Base-by-base conservation (phyloP, 768 basidiomycete species). In the Pseudohyphozyma bogoriensis region DNA sequence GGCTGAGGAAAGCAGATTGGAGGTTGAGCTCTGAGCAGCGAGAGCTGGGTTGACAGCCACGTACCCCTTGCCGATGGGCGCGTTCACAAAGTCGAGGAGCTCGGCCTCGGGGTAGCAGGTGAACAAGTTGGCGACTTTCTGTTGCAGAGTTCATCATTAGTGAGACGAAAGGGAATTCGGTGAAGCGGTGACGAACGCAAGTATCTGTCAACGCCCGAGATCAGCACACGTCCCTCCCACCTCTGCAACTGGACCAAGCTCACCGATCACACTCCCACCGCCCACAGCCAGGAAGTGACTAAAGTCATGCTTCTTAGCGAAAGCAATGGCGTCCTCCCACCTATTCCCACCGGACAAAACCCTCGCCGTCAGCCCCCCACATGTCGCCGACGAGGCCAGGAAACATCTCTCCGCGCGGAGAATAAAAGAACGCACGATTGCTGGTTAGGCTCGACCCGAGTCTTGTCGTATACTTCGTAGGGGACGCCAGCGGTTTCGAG, bases 1-100 rank as follows among this genome's bases (percentile, higher is more conserved):
- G 51, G 18, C n/a, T n/a, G n/a, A n/a, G n/a, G n/a, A n/a, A n/a
- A n/a, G n/a, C n/a, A n/a, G n/a, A n/a, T n/a, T n/a, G 85, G 78
- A 7, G 51, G 55, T 29, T 63, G 53, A 44, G 42, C 42, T n/a
- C 16, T 44, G 42, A 44, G 16, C 16, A n/a, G n/a, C 16, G 42
- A 44, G n/a, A 44, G n/a, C 42, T n/a, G n/a, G n/a, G n/a, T n/a
- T n/a, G n/a, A n/a, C 20, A 56, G 39, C 11, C n/a, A n/a, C n/a
- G n/a, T n/a, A n/a, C n/a, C 92, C 92, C 74, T 89, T 91, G 45
- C 93, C 93, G 55, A 96, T 78, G 0, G 93, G 93, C 2, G 93
- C 91, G 71, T 96, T 97, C 74, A 96, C 87, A 73, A 93, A 97
- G 73, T 97, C 93, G 77, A 91, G 86, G 13, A 96, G 77, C 70